Base-by-base conservation (phyloP, 2,329 filamentous ascomycete genomes). In the Xylariaceae sp. region DNA sequence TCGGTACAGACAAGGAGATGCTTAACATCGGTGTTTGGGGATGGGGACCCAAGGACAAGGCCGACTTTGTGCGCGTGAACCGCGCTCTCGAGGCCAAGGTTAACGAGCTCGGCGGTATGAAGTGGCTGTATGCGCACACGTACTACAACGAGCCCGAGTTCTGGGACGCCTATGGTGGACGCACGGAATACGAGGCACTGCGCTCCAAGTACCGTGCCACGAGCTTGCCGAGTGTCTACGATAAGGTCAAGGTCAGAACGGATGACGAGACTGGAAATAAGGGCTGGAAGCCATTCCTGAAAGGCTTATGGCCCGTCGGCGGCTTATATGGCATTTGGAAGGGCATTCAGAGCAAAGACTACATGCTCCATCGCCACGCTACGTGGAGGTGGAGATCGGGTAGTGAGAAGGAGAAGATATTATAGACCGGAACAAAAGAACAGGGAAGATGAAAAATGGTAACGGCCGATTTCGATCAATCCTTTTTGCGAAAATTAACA, bases 81-180 rank as follows among this genome's bases (percentile, higher is more conserved):
- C 82, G 87, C 37, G 80, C 79, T 49, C 79, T 95, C 17, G 91
- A 95, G 75, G 75, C 77, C 17, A 88, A 88, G 69, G 82, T 92
- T 3, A 77, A 78, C 52, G 79, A 84, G 64, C 80, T 94, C 0
- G 86, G 86, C 51, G 91, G 90, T 2, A 84, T 88, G 77, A 95
- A 95, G 76, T 94, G 90, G 88, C 77, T 95, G 10, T 95, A 96
- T 73, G 90, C 90, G 2, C 88, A 93, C 68, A 88, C 89, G 0
- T 95, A 92, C 75, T 94, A 94, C 72, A 80, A 82, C n/a, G 82
- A 88, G 69, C 75, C 80, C 0, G 84, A 89, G 69, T 91, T 89
- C 73, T 89, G 86, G 86, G 67, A 75, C 39, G 77, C 85, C 55
- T 89, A 89, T 71, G 78, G 78, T 57, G 78, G 83, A 53, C 73